Percentiles rank a stretch among this genome's conserved stretches.
These are phyloP conservation scores for Paramecium primaurelia DNA, from an alignment of 73 alveolate species.

Conservation along the genomic window DNA sequence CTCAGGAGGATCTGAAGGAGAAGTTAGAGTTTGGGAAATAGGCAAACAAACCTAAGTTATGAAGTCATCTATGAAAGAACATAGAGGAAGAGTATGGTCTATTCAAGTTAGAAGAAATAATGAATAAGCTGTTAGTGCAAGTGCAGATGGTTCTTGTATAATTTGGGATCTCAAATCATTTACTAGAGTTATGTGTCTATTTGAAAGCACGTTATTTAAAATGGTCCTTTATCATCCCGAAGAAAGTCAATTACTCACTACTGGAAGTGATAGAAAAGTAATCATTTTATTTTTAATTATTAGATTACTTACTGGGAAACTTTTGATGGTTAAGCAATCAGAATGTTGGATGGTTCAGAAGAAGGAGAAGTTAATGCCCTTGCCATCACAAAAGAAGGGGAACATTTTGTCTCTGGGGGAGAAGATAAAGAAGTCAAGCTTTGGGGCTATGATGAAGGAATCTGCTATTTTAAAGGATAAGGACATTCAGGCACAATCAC, in stretches of 20 bases:
- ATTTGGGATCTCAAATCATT: constrained; percentile 96
- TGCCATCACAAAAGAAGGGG: constrained; percentile 95
- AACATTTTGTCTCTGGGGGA: constrained; percentile 97
- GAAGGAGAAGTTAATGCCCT: constrained; percentile 98
- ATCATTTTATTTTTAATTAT: background rate
- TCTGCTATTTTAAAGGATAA: constrained; percentile 79
- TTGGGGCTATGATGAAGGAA: constrained; percentile 98
- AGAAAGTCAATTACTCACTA: constrained; percentile 94
- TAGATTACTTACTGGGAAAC: constrained; percentile 96
- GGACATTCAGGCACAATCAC: constrained; percentile 93
- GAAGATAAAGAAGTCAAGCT: constrained; percentile 94
- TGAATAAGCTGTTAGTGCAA: constrained; percentile 97
- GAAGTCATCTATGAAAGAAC: constrained; percentile 97
- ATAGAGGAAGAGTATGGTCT: constrained; percentile 95
- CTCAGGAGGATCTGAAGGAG: constrained; percentile 98
- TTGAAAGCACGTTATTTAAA: constrained; percentile 98
- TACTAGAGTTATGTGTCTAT: constrained; percentile 94
- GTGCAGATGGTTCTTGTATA: constrained; percentile 98
- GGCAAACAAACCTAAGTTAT: constrained; percentile 82
- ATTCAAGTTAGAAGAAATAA: constrained; percentile 80
- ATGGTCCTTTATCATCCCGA: constrained; percentile 98
- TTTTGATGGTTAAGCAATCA: constrained; percentile 95
- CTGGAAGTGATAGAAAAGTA: constrained; percentile 96
- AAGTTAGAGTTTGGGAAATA: constrained; percentile 96
- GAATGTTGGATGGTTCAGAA: constrained; percentile 98